These are phyloP conservation scores for Hypseocharis bilobata DNA, from an alignment of 441 rosid species.

Conservation along the genomic window DNA sequence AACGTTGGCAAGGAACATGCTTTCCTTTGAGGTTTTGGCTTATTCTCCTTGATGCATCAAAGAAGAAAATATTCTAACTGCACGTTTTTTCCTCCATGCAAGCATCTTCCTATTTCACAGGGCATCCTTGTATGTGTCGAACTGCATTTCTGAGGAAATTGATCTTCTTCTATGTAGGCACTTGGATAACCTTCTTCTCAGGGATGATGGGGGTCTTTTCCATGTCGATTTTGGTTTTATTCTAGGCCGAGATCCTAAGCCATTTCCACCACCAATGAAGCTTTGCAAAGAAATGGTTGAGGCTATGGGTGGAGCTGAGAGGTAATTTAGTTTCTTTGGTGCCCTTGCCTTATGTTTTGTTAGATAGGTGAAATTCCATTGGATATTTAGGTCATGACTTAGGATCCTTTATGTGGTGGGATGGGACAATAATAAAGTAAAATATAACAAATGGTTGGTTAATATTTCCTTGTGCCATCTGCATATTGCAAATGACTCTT, in stretches of 20 bases:
- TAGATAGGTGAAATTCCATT: background rate
- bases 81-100: no score
- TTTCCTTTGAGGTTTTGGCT: no score
- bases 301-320: slow-evolving; percentile 99
- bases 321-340: slow-evolving; percentile 32
- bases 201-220: slow-evolving; percentile 92
- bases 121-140: background rate
- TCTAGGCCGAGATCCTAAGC: slow-evolving; percentile 96
- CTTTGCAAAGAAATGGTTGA: slow-evolving; percentile 99
- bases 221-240: slow-evolving; percentile 95
- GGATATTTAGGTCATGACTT: background rate
- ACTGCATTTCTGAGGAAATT: slow-evolving; percentile 9
- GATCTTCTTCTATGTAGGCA: slow-evolving; percentile 42
- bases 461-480: no score
- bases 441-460: slow-evolving; percentile 10
- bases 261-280: slow-evolving; percentile 98
- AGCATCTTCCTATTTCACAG: no score
- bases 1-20: no score
- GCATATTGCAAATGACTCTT: no score
- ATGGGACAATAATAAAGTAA: background rate
- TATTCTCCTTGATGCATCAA: no score
- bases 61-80: no score
- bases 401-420: background rate
- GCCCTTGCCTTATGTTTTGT: background rate
- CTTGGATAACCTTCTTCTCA: slow-evolving; percentile 90